Evolutionary conservation across 495 filamentous ascomycete genomes (phyloP), one percentile per base, ranked within the genome.

Genomic region (Elasticomyces elasticus): DNA sequence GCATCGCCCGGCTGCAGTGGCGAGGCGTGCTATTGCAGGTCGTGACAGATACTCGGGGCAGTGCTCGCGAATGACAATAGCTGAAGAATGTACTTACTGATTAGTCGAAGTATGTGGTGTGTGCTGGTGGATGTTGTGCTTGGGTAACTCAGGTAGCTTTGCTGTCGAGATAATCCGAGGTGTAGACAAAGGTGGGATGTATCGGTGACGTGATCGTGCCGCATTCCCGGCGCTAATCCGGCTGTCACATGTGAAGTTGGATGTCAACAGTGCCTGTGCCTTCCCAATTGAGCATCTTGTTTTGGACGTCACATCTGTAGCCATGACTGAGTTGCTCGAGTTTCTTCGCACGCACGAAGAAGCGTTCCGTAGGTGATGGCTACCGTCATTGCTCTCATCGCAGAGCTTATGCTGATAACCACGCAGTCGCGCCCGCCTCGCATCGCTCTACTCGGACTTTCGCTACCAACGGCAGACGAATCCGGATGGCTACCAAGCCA

Each of bases 361-460:
- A 59, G 75, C 79, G 25, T 87, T 86, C 56, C 72, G 78, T 69
- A 80, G 75, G 83, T 85, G 41, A 61, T 44, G 43, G 25, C 23
- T 37, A 27, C 22, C 49, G 10, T 35, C 35, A 33, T 25, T 26
- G n/a, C 35, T 11, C 12, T 28, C 35, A 38, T 10, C 17, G 11
- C n/a, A n/a, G n/a, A n/a, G n/a, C n/a, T n/a, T n/a, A 19, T 40
- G 20, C 50, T 55, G 50, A 58, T 30, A 47, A 27, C 26, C 3
- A 22, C 41, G 10, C 33, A 72, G 68, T 55, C 92, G 85, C 70
- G 80, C 83, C 56, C 89, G 92, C 37, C 81, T 96, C 4, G 84
- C 89, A 5, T 90, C 90, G 13, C 80, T 98, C 48, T 98, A 95
- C 71, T 95, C 90, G 52, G 94, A 97, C 67, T 97, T 98, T 69